Evolutionary conservation across 2,329 filamentous ascomycete genomes (phyloP), one percentile per base, ranked within the genome.

Genomic region (Geosmithia flava): DNA sequence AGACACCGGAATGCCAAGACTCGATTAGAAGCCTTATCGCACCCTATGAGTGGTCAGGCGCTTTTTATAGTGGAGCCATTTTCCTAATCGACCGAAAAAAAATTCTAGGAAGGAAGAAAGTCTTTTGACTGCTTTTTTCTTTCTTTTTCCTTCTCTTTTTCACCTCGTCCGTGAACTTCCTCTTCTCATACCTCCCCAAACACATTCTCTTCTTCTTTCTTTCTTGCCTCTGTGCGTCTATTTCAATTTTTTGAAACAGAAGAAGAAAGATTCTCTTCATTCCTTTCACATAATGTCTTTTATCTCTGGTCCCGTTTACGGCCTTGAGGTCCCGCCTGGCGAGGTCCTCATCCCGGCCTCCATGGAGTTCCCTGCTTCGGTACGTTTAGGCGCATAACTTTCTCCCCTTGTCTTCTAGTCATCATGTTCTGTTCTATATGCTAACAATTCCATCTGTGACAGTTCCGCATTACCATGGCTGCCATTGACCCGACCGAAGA

Each of bases 381-480:
- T 95, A 75, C 75, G 85, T 78, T 10, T 3, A 20, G 8, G 19
- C 40, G 15, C 42, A 23, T 23, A 13, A 37, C 33, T 37, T 3
- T 16, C 29, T 11, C 29, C 29, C 29, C 11, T 16, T 13, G 13
- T 13, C 33, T 16, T 27, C 23, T 27, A 8, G 23, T n/a, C 23
- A 27, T 4, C 23, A 4, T 27, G 8, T 4, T 27, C 23, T 27
- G 23, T 27, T 27, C 23, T 27, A 5, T 8, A 5, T 27, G 23
- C 23, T 33, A 39, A 47, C 47, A 49, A 30, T 42, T 19, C 20
- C n/a, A n/a, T n/a, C 45, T 19, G 42, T 39, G 41, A 27, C 60
- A 95, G 90, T 94, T 96, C 72, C 88, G 88, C 65, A 88, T 98
- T 62, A 97, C 90, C 60, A 98, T 98, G 93, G 93, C 94, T 60